phyloP scores from a whole-genome alignment of 768 basidiomycete genomes.

The Crepidotus variabilis region DNA sequence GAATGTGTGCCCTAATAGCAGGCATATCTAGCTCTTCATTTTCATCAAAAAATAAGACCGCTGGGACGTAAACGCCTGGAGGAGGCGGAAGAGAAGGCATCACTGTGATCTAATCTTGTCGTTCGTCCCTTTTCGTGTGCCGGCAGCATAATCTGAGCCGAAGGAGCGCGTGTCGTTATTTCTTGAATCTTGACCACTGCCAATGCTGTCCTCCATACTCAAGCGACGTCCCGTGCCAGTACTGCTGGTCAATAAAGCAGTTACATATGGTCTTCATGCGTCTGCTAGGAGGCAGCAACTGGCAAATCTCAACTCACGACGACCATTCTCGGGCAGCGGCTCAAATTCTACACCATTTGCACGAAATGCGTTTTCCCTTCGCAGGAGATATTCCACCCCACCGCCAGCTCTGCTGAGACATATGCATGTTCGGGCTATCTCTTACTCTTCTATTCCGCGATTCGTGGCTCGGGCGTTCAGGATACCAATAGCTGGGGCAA shows the following conservation, averaged over 20 bases:
- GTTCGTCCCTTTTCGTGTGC: not conserved
- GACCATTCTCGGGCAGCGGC: not conserved
- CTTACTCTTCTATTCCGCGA: constrained; percentile 85
- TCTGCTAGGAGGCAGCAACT: constrained; percentile 21
- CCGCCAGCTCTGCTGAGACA: constrained; percentile 48
- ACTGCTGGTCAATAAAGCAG: constrained; percentile 35
- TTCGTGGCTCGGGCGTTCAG: constrained; percentile 86
- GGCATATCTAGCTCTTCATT: constrained; percentile 68
- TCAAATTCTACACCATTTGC: constrained; percentile 45
- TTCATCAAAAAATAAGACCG: constrained; percentile 69
- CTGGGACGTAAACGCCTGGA: constrained; percentile 72
- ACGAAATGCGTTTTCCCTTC: constrained; percentile 44
- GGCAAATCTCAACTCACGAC: not conserved
- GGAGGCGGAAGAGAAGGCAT: constrained; percentile 42
- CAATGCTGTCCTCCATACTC: constrained; percentile 39
- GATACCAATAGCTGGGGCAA: constrained; percentile 84
- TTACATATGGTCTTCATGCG: constrained; percentile 50
- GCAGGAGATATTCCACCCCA: constrained; percentile 43
- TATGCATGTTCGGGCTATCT: constrained; percentile 71
- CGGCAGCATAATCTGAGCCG: not conserved
- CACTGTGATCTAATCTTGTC: not conserved
- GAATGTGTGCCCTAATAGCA: constrained; percentile 64
- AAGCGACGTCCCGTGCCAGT: constrained; percentile 33
- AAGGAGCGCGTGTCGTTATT: not conserved
- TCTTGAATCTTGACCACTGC: not conserved